These are phyloP conservation scores for Bonia amplexicaulis DNA, from an alignment of 176 grass and related monocot genomes.

Conservation along the genomic window DNA sequence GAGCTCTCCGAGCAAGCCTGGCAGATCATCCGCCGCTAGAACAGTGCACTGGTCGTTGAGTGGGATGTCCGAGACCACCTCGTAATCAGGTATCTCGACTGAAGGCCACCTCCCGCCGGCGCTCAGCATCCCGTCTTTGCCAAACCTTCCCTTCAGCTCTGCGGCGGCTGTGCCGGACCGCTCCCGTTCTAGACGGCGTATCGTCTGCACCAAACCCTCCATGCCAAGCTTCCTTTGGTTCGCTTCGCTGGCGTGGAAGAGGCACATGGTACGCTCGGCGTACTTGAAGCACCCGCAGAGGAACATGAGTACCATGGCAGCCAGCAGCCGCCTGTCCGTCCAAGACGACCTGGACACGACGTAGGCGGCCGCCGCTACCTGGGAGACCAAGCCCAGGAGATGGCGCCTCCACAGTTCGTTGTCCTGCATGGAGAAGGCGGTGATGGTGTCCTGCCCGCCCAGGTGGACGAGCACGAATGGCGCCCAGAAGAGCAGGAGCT, in stretches of 20 bases:
- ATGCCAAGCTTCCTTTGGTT: no score
- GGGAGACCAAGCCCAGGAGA: neutral
- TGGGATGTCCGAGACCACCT: no score
- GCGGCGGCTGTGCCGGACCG: no score
- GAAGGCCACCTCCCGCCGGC: no score
- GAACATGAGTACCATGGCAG: neutral
- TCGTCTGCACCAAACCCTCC: no score
- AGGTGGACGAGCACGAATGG: neutral
- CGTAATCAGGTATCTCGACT: no score
- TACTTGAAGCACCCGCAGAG: neutral
- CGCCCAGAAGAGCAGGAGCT: neutral
- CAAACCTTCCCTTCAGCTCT: no score
- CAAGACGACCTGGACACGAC: neutral
- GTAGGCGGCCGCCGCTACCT: neutral
- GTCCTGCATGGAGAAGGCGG: neutral
- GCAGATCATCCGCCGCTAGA: no score
- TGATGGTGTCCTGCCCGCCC: slow-evolving; percentile 6
- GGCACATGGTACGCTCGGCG: neutral
- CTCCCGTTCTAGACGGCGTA: no score
- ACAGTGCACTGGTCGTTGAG: no score
- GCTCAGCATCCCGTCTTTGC: no score
- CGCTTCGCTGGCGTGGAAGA: neutral
- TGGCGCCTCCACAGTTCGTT: neutral
- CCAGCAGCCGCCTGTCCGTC: fast-evolving
- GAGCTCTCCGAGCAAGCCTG: no score